Base-by-base conservation (phyloP, 139 green algal genomes). In the Chlorella sp. region DNA sequence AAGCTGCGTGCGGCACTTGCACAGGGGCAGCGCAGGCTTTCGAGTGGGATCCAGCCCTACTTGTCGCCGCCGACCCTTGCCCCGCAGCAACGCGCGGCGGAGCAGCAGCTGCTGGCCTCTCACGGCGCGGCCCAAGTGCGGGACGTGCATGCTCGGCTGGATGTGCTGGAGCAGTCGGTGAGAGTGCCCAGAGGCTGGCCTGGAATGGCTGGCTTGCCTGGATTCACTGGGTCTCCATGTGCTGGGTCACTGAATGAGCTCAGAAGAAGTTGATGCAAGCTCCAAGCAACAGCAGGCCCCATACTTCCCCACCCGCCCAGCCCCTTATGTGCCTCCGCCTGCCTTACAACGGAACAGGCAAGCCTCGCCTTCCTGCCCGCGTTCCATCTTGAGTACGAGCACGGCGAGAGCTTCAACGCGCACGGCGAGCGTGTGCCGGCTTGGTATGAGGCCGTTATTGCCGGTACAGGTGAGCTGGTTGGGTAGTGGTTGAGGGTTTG, bases 281-380 rank as follows among this genome's bases (percentile, higher is more conserved):
- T n/a, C n/a, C n/a, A n/a, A n/a, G n/a, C n/a, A n/a, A n/a, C n/a
- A n/a, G n/a, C n/a, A n/a, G n/a, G n/a, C n/a, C n/a, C 51, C 51
- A 60, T 16, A 60, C 51, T 3, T 26, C 51, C 51, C 51, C 4
- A 20, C 51, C 51, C 51, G n/a, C n/a, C n/a, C n/a, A n/a, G n/a
- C n/a, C n/a, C n/a, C n/a, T n/a, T n/a, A n/a, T n/a, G n/a, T 60
- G 11, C 24, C 14, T 16, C 51, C 9, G 11, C 51, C 13, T 60
- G 51, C 51, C 51, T 16, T 20, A 11, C 9, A 60, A 11, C 9
- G 7, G 11, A 20, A 11, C 51, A 60, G 14, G 89, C 89, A 6
- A 65, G 81, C 9, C 58, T 92, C 5, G 69, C 91, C 13, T 92
- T 87, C 69, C 76, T 92, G 3, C 89, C 89, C 24, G 88, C 83